Evolutionary conservation across 768 basidiomycete genomes (phyloP), one percentile per base, ranked within the genome.

Genomic region (Pleurotus cornucopiae): DNA sequence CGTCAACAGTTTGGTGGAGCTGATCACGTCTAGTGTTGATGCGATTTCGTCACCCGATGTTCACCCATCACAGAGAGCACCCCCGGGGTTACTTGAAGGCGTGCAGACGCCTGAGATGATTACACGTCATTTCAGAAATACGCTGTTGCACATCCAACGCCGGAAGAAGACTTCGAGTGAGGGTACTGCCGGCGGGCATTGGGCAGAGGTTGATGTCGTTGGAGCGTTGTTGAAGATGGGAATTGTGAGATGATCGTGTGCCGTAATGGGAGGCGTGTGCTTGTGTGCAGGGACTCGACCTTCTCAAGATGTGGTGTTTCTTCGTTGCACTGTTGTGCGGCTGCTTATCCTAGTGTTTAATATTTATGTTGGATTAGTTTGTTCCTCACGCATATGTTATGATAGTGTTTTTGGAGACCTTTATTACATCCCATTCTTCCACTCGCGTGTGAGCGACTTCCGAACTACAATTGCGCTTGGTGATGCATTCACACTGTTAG

Each of bases 21-120:
- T 98, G 16, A 95, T 99, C 69, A 91, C 93, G 1, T 88, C 89
- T 5, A 93, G 89, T 64, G 94, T 98, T 67, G 97, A 99, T 73
- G 85, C 82, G 60, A 91, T 98, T 63, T 82, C 88, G 38, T 89
- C 89, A 0, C 85, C 88, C 14, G 91, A 95, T 65, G 83, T 94
- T 2, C 93, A 96, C 64, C 91, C 94, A 0, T 86, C 91, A 0
- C 86, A 92, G 62, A 86, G 92, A 21, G 90, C 91, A 21, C 89
- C 90, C 2, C 86, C 90, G 5, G 94, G 94, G 16, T 78, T 95
- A 38, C 84, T 98, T 58, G 97, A 98, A 65, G 93, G 92, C 7
- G 89, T 94, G 0, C 88, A 94, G 60, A 88, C 91, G 4, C 91
- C 94, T 11, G 95, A 97, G 45, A 92, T 95, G 88, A 97, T 98